Percentiles rank a stretch among this genome's conserved stretches.
Evolutionary conservation across 495 filamentous ascomycete species (phyloP).

Genomic region (Sordaria brevicollis): DNA sequence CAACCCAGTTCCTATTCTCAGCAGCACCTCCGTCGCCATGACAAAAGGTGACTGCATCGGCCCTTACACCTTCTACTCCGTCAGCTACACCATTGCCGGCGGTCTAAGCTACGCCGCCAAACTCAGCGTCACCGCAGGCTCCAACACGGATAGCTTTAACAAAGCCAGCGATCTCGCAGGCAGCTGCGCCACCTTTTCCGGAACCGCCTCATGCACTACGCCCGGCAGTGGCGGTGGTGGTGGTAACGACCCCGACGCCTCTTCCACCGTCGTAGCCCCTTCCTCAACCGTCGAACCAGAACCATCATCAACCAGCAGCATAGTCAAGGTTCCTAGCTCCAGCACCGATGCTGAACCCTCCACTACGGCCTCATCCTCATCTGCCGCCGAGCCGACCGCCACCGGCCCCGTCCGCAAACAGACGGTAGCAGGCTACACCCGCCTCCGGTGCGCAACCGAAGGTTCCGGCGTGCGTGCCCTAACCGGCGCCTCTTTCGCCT

Average conservation of each 20-base stretch:
- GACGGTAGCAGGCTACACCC: slow-evolving; percentile 29
- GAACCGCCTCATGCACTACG: slow-evolving; percentile 12
- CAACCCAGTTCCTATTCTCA: slow-evolving; percentile 39
- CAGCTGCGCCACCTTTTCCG: slow-evolving; percentile 25
- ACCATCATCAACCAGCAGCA: not conserved
- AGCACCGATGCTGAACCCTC: not conserved
- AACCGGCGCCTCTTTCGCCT: slow-evolving; percentile 24
- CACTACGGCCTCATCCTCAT: slow-evolving; percentile 12
- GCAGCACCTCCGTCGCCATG: slow-evolving; percentile 34
- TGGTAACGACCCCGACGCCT: slow-evolving; percentile 7
- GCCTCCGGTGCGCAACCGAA: slow-evolving; percentile 39
- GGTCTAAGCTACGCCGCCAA: slow-evolving; percentile 38
- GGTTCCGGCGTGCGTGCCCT: slow-evolving; percentile 31
- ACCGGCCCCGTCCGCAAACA: slow-evolving; percentile 17
- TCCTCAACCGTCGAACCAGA: slow-evolving; percentile 7
- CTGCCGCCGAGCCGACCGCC: slow-evolving; percentile 20
- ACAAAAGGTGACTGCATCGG: slow-evolving; percentile 39
- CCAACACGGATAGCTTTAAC: slow-evolving; percentile 29
- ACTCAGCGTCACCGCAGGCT: slow-evolving; percentile 37
- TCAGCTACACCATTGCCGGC: slow-evolving; percentile 32
- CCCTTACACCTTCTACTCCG: slow-evolving; percentile 43
- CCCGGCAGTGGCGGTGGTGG: not conserved
- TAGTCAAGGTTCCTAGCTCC: slow-evolving; percentile 1
- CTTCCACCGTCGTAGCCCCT: slow-evolving; percentile 16
- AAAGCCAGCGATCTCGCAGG: slow-evolving; percentile 28